phyloP scores from a whole-genome alignment of 441 rosid species.

The Aquilaria agallochum region DNA sequence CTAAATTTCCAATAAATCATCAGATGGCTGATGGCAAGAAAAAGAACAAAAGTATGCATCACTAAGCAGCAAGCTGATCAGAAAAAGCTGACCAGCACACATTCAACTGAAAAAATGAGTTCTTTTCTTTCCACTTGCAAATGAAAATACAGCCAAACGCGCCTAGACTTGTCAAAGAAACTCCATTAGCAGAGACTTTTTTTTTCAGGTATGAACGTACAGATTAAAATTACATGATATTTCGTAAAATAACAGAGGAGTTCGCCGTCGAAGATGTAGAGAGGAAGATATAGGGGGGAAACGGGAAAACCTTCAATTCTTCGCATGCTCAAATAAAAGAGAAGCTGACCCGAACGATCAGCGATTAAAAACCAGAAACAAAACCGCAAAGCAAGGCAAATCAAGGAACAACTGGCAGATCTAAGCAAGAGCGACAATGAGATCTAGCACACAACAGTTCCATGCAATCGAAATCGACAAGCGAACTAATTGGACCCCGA shows the following conservation, averaged over 20 bases:
- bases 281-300: neutral
- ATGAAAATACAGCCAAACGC: too few species aligned
- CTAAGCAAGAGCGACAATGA: conserved; percentile 10
- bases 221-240: neutral
- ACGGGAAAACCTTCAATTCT: neutral
- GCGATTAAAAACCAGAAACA: neutral
- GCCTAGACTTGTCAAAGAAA: too few species aligned
- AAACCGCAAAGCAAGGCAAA: conserved; percentile 8
- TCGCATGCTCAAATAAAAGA: neutral
- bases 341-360: neutral
- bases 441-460: neutral
- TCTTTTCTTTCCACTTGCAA: too few species aligned
- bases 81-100: too few species aligned
- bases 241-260: neutral
- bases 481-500: too few species aligned
- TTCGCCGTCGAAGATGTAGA: neutral
- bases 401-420: conserved; percentile 5
- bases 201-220: neutral
- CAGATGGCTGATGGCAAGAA: too few species aligned
- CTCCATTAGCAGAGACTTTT: too few species aligned
- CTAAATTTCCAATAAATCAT: too few species aligned
- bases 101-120: too few species aligned
- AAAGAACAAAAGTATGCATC: too few species aligned
- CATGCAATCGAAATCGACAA: too few species aligned
- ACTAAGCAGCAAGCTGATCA: too few species aligned